These are phyloP conservation scores for Myrmaecium sp. DNA, from an alignment of 2,329 filamentous ascomycete species.

Conservation along the genomic window DNA sequence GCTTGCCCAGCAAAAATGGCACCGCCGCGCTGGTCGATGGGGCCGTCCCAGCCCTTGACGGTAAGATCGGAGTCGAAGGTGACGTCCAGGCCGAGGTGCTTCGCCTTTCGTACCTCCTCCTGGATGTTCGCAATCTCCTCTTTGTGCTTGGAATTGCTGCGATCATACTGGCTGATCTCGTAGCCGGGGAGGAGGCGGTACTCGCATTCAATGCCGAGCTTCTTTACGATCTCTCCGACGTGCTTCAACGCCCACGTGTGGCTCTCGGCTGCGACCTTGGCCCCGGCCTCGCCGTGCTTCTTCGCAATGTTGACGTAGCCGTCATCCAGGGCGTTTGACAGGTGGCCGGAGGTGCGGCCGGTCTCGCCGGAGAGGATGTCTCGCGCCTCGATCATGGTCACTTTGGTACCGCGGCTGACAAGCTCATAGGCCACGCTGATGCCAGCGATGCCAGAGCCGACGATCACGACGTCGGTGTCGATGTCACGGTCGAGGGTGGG, in stretches of 20 bases:
- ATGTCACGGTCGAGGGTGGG: constrained; percentile 25
- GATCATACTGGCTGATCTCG: constrained; percentile 32
- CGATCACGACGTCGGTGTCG: constrained; percentile 31
- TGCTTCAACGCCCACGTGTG: constrained; percentile 37
- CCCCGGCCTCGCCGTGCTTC: constrained; percentile 35
- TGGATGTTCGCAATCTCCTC: constrained; percentile 29
- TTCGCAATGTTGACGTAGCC: constrained; percentile 33
- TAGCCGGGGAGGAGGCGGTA: constrained; percentile 34
- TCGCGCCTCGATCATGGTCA: constrained; percentile 37
- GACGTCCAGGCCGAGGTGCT: constrained; percentile 26
- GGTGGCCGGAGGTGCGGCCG: constrained; percentile 36
- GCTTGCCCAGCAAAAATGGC: constrained; percentile 32
- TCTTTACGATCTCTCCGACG: constrained; percentile 31
- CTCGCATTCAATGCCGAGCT: constrained; percentile 38
- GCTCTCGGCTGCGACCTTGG: constrained; percentile 33
- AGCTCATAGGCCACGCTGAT: constrained; percentile 37
- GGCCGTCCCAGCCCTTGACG: constrained; percentile 35
- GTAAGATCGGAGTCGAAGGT: constrained; percentile 27
- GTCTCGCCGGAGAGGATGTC: constrained; percentile 38
- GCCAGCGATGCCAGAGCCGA: constrained; percentile 37
- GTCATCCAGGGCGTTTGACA: constrained; percentile 38
- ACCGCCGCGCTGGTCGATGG: constrained; percentile 34
- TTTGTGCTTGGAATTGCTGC: constrained; percentile 25
- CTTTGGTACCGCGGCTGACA: constrained; percentile 30
- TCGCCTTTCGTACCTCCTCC: constrained; percentile 29